Base-by-base conservation (phyloP, 306 rosid genomes). In the Prunus persica region DNA sequence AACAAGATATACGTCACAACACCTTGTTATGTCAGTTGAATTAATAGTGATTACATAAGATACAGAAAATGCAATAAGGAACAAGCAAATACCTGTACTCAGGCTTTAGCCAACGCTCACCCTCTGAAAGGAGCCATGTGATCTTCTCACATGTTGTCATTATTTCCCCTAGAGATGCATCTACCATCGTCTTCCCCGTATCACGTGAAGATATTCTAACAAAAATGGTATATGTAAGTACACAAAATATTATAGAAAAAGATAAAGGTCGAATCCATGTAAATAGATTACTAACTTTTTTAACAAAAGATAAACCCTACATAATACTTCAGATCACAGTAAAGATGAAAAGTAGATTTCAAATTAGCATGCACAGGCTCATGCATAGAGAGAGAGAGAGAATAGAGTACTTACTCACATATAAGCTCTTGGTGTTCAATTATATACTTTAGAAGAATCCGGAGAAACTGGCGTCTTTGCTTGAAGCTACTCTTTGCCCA, bases 121-220 rank as follows among this genome's bases (percentile, higher is more conserved):
- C 98, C 85, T 93, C 98, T 56, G 98, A 88, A 76, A 93, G 88
- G 72, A 93, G 96, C 98, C 98, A 93, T 80, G 89, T 85, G 87
- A 93, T 93, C 90, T 95, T 95, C 89, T 93, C 98, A 67, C 98
- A 93, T 46, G 96, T 93, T 47, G 98, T 89, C 96, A 93, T 93
- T 82, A 93, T 84, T 82, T 93, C 98, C 79, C 96, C 98, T 81
- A 93, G 83, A 84, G 89, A 91, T 66, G 98, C 98, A 84, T 93
- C 98, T 20, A 93, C 90, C 90, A 91, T 88, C 34, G 98, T 93
- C 91, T 93, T 93, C 76, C 98, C 98, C 43, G 98, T 93, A 72
- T 93, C 98, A 65, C 96, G 96, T 12, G 98, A 93, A 71, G 98
- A 93, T 77, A 88, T 76, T 84, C 97, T 95, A 77, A 75, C 51